A percentile compares a stretch with the other conserved stretches of the same genome.
These are phyloP conservation scores for Marasmius tenuissimus DNA, from an alignment of 1,284 basidiomycete genomes.

Conservation along the genomic window DNA sequence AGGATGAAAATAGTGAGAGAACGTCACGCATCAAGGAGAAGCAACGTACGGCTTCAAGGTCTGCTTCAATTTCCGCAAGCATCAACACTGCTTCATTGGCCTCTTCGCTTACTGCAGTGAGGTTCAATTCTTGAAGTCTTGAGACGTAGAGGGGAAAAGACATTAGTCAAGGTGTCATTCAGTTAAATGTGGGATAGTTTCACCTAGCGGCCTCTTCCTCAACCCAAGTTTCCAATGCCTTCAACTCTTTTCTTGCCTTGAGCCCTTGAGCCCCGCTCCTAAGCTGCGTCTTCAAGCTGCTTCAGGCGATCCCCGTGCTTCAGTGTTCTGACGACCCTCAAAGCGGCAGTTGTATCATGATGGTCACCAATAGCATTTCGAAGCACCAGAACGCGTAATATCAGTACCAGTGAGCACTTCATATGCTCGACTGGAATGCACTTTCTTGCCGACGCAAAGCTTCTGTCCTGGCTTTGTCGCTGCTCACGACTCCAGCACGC, in stretches of 20 bases:
- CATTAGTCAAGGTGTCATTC: neutral
- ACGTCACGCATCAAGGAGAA: conserved; percentile 12
- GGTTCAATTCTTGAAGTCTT: neutral
- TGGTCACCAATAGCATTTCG: conserved; percentile 9
- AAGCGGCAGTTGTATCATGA: conserved; percentile 25
- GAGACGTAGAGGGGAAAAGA: neutral
- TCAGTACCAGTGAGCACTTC: neutral
- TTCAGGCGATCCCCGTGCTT: conserved; percentile 30
- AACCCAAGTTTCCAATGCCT: conserved; percentile 46
- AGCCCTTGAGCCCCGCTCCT: conserved; percentile 67
- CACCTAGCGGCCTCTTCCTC: conserved; percentile 8
- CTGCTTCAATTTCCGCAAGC: conserved; percentile 36
- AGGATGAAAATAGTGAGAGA: conserved; percentile 1
- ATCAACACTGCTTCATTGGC: conserved; percentile 26
- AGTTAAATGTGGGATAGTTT: too few relatives aligned
- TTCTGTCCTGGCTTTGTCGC: conserved; percentile 22
- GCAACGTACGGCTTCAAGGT: conserved; percentile 36
- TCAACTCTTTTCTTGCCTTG: conserved; percentile 82
- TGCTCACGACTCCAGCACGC: conserved; percentile 30
- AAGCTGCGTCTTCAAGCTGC: conserved; percentile 41
- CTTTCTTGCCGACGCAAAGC: conserved; percentile 4
- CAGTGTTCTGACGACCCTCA: conserved; percentile 23
- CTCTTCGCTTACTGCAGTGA: neutral
- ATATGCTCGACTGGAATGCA: neutral
- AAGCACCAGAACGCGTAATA: neutral